These are phyloP conservation scores for Leersia perrieri DNA, from an alignment of 176 grass and related monocot species.

Conservation along the genomic window DNA sequence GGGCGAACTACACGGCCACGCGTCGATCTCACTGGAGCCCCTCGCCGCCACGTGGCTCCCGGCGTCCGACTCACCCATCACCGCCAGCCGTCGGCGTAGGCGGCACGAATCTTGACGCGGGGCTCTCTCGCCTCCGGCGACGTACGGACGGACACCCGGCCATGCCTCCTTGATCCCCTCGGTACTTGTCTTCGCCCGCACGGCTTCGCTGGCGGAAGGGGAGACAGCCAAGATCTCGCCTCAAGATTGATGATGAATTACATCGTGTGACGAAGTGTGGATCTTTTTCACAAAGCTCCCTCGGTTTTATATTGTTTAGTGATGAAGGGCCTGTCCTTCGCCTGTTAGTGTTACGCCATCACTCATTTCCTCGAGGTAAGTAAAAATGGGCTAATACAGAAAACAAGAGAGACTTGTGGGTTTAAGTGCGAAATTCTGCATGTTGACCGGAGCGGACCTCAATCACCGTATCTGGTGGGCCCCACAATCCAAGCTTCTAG, in stretches of 20 bases:
- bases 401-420: not conserved
- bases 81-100: not conserved
- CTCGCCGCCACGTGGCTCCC: not conserved
- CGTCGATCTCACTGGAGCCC: not conserved
- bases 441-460: not conserved
- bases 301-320: not conserved
- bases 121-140: too few species aligned
- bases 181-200: not conserved
- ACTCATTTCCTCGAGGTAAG: too few species aligned
- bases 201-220: not conserved
- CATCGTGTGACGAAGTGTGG: not conserved
- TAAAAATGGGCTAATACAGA: not conserved
- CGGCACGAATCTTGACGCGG: not conserved
- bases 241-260: constrained; percentile 19
- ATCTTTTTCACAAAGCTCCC: not conserved
- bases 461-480: not conserved
- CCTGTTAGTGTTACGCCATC: too few species aligned
- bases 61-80: not conserved
- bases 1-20: not conserved
- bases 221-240: constrained; percentile 11
- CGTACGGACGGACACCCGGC: too few species aligned
- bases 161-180: not conserved
- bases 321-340: not conserved
- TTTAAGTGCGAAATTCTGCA: not conserved
- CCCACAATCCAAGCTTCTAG: not conserved